phyloP scores from a whole-genome alignment of 106 monocot species.

The Dioscorea dumetorum region DNA sequence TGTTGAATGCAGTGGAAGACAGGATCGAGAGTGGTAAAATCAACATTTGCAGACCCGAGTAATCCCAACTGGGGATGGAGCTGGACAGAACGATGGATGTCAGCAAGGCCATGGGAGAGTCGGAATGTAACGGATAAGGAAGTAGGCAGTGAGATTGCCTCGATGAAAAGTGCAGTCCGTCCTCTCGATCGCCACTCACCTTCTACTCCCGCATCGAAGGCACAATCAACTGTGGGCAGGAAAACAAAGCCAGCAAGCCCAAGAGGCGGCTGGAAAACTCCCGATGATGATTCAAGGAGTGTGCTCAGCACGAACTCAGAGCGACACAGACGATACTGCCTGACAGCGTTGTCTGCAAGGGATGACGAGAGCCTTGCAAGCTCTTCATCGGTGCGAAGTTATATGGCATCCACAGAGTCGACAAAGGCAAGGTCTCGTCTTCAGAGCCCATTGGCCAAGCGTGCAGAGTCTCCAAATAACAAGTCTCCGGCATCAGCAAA shows the following conservation, averaged over 20 bases:
- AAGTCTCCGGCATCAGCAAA: slow-evolving; percentile 16
- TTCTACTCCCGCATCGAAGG: slow-evolving; percentile 37
- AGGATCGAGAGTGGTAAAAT: slow-evolving; percentile 41
- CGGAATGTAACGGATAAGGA: slow-evolving; percentile 23
- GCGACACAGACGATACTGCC: slow-evolving; percentile 28
- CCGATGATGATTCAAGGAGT: slow-evolving; percentile 29
- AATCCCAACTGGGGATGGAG: slow-evolving; percentile 95
- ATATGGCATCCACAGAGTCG: slow-evolving; percentile 55
- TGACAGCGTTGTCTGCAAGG: slow-evolving; percentile 28
- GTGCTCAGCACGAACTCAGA: slow-evolving; percentile 28
- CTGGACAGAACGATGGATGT: slow-evolving; percentile 97
- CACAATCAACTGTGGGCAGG: slow-evolving; percentile 7
- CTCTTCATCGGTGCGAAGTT: slow-evolving; percentile 35
- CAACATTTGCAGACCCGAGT: slow-evolving; percentile 51
- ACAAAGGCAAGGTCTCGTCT: slow-evolving; percentile 29
- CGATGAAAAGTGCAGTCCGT: slow-evolving; percentile 26
- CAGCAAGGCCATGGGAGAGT: slow-evolving; percentile 74
- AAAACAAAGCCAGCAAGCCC: slow-evolving; percentile 30
- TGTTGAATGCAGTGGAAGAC: slow-evolving; percentile 51
- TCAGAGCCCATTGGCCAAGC: slow-evolving; percentile 13
- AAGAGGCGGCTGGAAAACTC: not conserved
- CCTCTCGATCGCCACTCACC: slow-evolving; percentile 39
- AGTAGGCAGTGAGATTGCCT: slow-evolving; percentile 9
- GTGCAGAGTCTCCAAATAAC: slow-evolving; percentile 9
- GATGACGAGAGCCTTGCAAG: slow-evolving; percentile 39